phyloP scores from a whole-genome alignment of 306 rosid species.

The Inga leiocalycina region DNA sequence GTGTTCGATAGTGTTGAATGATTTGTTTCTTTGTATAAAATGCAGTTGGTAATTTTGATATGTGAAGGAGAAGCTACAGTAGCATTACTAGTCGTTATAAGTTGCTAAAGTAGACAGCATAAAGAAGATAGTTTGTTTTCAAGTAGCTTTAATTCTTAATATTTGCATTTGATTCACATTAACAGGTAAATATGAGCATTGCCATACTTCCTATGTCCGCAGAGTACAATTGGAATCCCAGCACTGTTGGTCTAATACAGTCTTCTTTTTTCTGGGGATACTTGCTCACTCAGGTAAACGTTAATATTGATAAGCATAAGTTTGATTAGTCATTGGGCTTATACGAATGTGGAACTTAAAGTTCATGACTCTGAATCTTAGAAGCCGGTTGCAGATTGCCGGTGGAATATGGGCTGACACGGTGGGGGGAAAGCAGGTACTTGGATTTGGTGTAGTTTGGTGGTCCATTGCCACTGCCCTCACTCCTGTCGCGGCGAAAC shows the following conservation, averaged over 20 bases:
- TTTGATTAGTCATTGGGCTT: conserved; percentile 12
- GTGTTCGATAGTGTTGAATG: neutral
- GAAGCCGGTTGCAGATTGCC: conserved; percentile 72
- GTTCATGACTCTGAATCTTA: conserved; percentile 36
- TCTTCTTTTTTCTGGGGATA: conserved; percentile 99
- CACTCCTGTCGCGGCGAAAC: conserved; percentile 93
- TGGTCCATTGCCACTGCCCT: conserved; percentile 88
- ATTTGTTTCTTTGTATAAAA: neutral
- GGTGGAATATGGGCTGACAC: conserved; percentile 99
- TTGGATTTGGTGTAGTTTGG: conserved; percentile 95
- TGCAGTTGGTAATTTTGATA: neutral
- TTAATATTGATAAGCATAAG: conserved; percentile 15
- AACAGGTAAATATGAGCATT: conserved; percentile 98
- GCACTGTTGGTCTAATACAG: conserved; percentile 91
- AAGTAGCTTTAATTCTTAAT: conserved; percentile 22
- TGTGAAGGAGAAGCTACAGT: neutral
- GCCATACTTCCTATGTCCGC: conserved; percentile 99
- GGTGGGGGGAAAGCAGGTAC: conserved; percentile 90
- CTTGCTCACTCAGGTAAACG: conserved; percentile 89
- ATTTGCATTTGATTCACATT: conserved; percentile 27
- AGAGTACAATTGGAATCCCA: conserved; percentile 85
- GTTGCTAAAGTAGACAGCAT: neutral
- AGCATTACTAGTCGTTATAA: neutral
- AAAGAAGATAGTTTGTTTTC: neutral
- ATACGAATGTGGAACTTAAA: conserved; percentile 13